Percentiles rank a stretch among this genome's conserved stretches.
These are phyloP conservation scores for Phytophthora litchii DNA, from an alignment of 352 stramenopile species.

Conservation along the genomic window DNA sequence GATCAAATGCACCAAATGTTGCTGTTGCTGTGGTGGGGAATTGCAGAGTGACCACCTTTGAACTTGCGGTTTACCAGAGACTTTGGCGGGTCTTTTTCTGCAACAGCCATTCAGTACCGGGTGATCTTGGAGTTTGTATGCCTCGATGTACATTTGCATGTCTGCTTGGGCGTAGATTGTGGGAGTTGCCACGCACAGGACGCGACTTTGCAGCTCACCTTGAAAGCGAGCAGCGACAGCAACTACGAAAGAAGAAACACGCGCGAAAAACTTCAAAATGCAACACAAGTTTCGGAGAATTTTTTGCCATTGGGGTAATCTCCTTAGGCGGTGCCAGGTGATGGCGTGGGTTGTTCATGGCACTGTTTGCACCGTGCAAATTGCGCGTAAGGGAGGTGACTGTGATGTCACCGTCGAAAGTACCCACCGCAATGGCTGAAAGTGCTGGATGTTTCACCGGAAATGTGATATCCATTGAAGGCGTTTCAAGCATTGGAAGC, in stretches of 20 bases:
- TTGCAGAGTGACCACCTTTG: constrained; percentile 20
- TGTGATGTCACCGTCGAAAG: constrained; percentile 4
- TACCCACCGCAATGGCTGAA: no score
- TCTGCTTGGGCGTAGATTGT: background rate
- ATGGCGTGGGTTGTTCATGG: constrained; percentile 8
- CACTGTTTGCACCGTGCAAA: background rate
- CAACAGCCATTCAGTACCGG: constrained; percentile 16
- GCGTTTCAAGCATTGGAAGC: no score
- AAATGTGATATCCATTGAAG: background rate
- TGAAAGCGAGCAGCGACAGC: constrained; percentile 15
- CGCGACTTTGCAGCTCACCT: constrained; percentile 9
- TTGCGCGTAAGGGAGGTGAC: background rate
- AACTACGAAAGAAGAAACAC: constrained; percentile 23
- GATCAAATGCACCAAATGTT: background rate
- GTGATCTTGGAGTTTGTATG: constrained; percentile 19
- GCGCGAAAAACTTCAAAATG: constrained; percentile 16
- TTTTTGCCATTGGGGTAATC: no score
- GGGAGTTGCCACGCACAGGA: constrained; percentile 8
- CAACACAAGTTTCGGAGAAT: constrained; percentile 1
- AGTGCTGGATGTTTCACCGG: background rate
- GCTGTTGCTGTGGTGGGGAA: constrained; percentile 11
- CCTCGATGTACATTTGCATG: no score
- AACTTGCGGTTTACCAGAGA: background rate
- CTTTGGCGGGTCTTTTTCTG: constrained; percentile 9
- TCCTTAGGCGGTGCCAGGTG: background rate